Base-by-base conservation (phyloP, 805 yeast genomes). In the Kodamaea laetipori region DNA sequence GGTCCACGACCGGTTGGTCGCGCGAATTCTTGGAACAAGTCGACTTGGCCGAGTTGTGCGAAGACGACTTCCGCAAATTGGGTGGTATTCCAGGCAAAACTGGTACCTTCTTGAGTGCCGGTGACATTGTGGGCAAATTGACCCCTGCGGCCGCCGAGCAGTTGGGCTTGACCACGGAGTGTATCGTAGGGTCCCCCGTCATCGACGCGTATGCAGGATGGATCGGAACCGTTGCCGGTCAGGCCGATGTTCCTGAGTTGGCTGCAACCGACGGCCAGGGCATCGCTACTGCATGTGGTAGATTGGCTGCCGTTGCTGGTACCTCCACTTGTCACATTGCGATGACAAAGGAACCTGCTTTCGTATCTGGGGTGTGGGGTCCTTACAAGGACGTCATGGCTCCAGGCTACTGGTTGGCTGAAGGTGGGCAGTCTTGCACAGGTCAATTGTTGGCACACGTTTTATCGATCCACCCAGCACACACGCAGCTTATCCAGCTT, bases 151-250 rank as follows among this genome's bases (percentile, higher is more conserved):
- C 96, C 4, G 97, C 97, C 16, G 76, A 74, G 33, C 90, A 88
- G 43, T 73, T 94, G 56, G 98, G 98, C 8, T 74, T 94, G 49
- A 78, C 94, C 7, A 76, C 85, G 16, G 73, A 75, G 41, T 86
- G 95, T 66, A 79, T 81, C 24, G 98, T 94, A 32, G 97, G 96
- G 6, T 83, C 95, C 1, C 97, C 97, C 59, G 96, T 94, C 28
- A 94, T 94, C 60, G 99, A 94, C 63, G 97, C 98, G 4, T 94
- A 94, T 60, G 95, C 98, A 3, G 99, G 99, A 35, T 94, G 98
- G 97, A 80, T 94, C 44, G 99, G 99, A 44, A 94, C 98, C 1
- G 96, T 92, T 46, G 99, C 97, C 19, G 96, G 95, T 1, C 81
- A 82, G 53, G 45, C 45, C 2, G 87, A 84, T 50, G 73, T 82